Conservation (phyloP, 1,284 basidiomycete species). For the Thelephora terrestris region DNA sequence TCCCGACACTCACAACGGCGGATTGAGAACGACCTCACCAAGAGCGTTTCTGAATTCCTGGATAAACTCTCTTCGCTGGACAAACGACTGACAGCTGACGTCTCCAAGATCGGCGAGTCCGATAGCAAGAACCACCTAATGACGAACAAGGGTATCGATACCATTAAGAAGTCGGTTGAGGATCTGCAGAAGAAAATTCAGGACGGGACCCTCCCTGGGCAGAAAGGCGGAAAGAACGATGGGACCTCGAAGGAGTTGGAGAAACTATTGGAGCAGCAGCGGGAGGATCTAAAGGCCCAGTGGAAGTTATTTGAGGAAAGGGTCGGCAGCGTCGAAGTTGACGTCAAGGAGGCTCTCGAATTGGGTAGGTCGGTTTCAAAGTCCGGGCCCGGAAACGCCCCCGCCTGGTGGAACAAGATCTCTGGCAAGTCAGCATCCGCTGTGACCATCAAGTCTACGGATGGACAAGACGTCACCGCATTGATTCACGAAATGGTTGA, state of each 20-base stretch:
- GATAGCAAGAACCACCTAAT: constrained; percentile 39
- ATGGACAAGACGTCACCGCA: constrained; percentile 67
- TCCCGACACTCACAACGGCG: constrained; percentile 36
- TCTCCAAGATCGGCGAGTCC: constrained; percentile 49
- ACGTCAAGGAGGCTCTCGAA: constrained; percentile 62
- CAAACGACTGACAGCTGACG: constrained; percentile 22
- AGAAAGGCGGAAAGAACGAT: not conserved
- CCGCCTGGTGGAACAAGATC: constrained; percentile 53
- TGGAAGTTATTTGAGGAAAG: constrained; percentile 51
- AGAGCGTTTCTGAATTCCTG: constrained; percentile 38
- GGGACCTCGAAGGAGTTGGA: constrained; percentile 21
- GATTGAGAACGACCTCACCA: constrained; percentile 37
- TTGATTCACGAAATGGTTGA: constrained; percentile 72
- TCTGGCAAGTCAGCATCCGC: constrained; percentile 30
- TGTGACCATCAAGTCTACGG: constrained; percentile 60
- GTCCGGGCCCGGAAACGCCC: constrained; percentile 26
- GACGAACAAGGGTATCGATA: constrained; percentile 35
- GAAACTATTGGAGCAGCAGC: constrained; percentile 16
- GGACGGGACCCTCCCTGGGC: not conserved
- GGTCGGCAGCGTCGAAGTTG: constrained; percentile 54
- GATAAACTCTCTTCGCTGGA: constrained; percentile 46
- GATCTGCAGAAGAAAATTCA: constrained; percentile 39
- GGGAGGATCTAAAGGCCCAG: constrained; percentile 48
- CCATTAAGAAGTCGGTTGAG: constrained; percentile 46
- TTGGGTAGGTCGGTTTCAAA: constrained; percentile 41